A percentile compares a stretch with the other conserved stretches of the same genome.
Conservation (phyloP, 2,329 filamentous ascomycete species). For the Ceratocystis ficicola region DNA sequence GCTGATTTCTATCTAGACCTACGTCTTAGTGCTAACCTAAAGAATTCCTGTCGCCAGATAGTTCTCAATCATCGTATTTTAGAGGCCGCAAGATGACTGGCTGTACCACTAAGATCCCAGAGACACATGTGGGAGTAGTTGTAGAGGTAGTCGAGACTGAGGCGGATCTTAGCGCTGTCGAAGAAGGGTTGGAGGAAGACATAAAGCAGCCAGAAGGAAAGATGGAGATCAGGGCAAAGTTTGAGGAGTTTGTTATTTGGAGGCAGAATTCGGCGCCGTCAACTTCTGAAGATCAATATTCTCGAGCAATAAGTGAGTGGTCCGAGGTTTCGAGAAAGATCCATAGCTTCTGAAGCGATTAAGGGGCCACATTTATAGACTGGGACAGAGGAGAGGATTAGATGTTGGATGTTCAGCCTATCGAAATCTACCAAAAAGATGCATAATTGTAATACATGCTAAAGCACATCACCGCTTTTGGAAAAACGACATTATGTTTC, state of each 20-base stretch:
- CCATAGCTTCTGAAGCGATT: background rate
- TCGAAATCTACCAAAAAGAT: background rate
- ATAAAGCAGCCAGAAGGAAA: constrained; percentile 39
- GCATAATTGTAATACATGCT: background rate
- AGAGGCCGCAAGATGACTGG: constrained; percentile 70
- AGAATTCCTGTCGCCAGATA: constrained; percentile 32
- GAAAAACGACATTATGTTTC: constrained; percentile 89
- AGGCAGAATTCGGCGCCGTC: constrained; percentile 54
- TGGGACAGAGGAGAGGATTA: background rate
- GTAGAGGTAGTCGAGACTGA: constrained; percentile 36
- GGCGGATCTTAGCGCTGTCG: constrained; percentile 19
- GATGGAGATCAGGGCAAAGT: constrained; percentile 53
- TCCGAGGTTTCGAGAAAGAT: constrained; percentile 52
- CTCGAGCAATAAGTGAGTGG: constrained; percentile 71
- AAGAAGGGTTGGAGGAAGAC: constrained; percentile 30
- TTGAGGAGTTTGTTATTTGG: constrained; percentile 73
- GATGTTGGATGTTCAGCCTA: background rate
- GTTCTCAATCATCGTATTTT: constrained; percentile 51
- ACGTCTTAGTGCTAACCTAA: background rate
- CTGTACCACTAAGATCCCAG: constrained; percentile 52
- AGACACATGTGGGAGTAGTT: constrained; percentile 57
- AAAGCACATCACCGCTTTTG: constrained; percentile 51
- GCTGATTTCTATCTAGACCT: background rate
- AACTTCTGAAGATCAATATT: constrained; percentile 53
- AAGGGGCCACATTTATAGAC: constrained; percentile 30